A percentile compares a stretch with the other conserved stretches of the same genome.
These are phyloP conservation scores for Lophiotrema nucula DNA, from an alignment of 495 filamentous ascomycete genomes.

Conservation along the genomic window DNA sequence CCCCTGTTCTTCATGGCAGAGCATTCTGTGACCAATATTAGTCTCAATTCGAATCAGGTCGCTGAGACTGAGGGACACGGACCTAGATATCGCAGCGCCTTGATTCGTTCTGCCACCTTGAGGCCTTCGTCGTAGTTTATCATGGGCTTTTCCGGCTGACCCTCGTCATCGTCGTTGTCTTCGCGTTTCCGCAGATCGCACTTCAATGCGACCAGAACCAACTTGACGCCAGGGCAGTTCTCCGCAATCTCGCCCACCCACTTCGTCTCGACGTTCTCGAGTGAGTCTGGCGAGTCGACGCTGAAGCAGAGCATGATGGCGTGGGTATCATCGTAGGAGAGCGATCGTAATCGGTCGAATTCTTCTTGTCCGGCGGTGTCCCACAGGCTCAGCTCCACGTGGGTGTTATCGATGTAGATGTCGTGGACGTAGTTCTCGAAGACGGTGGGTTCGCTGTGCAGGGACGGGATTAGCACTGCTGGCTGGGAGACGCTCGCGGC, in stretches of 20 bases:
- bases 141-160: conserved; percentile 60
- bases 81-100: conserved; percentile 86
- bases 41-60: not conserved
- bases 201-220: conserved; percentile 95
- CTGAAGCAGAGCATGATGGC: conserved; percentile 98
- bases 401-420: conserved; percentile 94
- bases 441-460: conserved; percentile 80
- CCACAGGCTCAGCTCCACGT: conserved; percentile 97
- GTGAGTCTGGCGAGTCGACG: conserved; percentile 88
- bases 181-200: conserved; percentile 84
- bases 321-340: conserved; percentile 97
- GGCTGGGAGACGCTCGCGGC: not conserved
- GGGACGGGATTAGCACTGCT: conserved; percentile 2
- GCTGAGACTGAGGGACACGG: conserved; percentile 16
- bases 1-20: conserved; percentile 96
- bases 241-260: conserved; percentile 98
- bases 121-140: conserved; percentile 92
- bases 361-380: conserved; percentile 98
- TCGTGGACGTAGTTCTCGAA: conserved; percentile 99
- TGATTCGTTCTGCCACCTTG: conserved; percentile 86
- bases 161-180: conserved; percentile 57
- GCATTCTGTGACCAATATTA: conserved; percentile 66
- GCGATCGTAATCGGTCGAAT: conserved; percentile 91
- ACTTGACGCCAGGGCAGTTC: conserved; percentile 90
- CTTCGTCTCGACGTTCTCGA: conserved; percentile 97